phyloP scores from a whole-genome alignment of 2,329 filamentous ascomycete species.

The Gaeumannomyces tritici region DNA sequence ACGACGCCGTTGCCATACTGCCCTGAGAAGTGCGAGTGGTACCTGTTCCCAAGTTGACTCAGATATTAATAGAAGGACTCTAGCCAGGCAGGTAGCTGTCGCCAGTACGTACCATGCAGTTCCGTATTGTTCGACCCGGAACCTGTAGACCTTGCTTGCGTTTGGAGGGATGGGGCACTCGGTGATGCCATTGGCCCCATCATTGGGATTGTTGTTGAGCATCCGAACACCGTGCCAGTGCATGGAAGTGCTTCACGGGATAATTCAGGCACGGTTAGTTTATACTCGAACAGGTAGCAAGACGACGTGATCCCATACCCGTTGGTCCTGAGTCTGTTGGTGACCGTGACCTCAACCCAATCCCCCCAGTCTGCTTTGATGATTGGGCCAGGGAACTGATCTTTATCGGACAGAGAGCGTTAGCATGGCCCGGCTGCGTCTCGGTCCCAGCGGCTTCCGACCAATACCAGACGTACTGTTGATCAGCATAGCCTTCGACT shows the following conservation, averaged over 20 bases:
- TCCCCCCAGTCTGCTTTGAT: conserved; percentile 34
- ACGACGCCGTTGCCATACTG: conserved; percentile 40
- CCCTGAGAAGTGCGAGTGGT: conserved; percentile 37
- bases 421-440: not conserved
- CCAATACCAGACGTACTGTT: conserved; percentile 7
- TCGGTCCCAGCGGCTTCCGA: not conserved
- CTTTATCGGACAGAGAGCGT: not conserved
- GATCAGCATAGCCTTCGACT: conserved; percentile 13
- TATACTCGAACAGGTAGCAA: not conserved
- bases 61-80: not conserved
- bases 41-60: conserved; percentile 12
- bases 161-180: conserved; percentile 31
- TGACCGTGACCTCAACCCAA: conserved; percentile 46
- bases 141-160: conserved; percentile 22
- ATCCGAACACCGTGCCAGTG: conserved; percentile 40
- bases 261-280: not conserved
- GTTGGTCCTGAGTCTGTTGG: conserved; percentile 48
- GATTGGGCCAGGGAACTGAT: conserved; percentile 8
- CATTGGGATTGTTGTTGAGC: conserved; percentile 28
- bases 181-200: conserved; percentile 33
- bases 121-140: conserved; percentile 25
- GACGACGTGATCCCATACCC: conserved; percentile 14
- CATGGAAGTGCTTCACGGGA: conserved; percentile 23
- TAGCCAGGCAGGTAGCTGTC: not conserved
- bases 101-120: conserved; percentile 17